Base-by-base conservation (phyloP, 768 basidiomycete species). In the Psilocybe azurescens region DNA sequence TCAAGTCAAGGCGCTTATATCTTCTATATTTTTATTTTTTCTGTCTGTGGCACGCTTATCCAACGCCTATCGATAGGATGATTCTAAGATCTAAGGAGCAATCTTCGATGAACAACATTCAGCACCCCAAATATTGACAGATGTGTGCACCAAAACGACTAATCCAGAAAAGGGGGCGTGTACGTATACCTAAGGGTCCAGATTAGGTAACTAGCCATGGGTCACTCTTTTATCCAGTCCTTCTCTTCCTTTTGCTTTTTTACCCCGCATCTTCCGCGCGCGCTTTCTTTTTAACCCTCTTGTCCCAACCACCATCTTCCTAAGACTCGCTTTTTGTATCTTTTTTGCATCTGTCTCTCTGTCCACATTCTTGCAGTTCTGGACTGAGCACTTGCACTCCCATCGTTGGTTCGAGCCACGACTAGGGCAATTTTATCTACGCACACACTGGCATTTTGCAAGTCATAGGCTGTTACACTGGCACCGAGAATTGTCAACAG, bases 51-150 rank as follows among this genome's bases (percentile, higher is more conserved):
- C 48, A 36, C 33, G 33, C 33, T 7, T 11, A 36, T 7, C 33
- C 33, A 36, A 36, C 30, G 30, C 50, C 14, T 32, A 30, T 30
- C 33, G 3, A 18, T 16, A 53, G 41, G 52, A 53, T 53, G 9
- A 53, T 50, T 52, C 51, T 10, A 52, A 14, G 11, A 32, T 30
- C n/a, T 33, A n/a, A 38, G 52, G 33, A 18, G 14, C 30, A 13
- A 39, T n/a, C 28, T 36, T 33, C 49, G 56, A 58, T 58, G 48
- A 48, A 55, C 55, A 62, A 46, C 52, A 33, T 62, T 62, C 44
- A 39, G 36, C 20, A 48, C 61, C 61, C 61, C 61, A 62, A 57
- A 57, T 58, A 47, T 60, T 63, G 62, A 63, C 62, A 63, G 62
- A 33, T 62, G 61, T 63, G 53, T 58, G 57, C 41, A 63, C 61